Conservation (phyloP, 2,329 filamentous ascomycete species). For the Ampelomyces quisqualis region DNA sequence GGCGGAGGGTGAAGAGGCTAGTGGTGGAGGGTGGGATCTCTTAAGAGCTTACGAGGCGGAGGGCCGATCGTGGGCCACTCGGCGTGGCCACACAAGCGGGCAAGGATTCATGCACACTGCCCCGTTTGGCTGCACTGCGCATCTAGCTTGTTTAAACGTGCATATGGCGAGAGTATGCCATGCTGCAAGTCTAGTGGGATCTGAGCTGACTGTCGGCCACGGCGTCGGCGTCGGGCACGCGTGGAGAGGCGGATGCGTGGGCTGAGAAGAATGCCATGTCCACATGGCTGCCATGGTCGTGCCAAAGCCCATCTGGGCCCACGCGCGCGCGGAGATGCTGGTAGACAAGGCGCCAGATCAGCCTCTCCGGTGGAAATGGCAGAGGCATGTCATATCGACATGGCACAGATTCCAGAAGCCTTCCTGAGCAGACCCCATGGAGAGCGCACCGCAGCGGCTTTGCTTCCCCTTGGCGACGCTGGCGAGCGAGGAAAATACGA, state of each 20-base stretch:
- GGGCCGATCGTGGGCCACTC: constrained; percentile 34
- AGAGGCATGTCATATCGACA: constrained; percentile 25
- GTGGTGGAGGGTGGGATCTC: constrained; percentile 40
- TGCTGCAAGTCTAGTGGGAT: constrained; percentile 41
- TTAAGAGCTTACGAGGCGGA: constrained; percentile 41
- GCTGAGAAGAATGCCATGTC: constrained; percentile 37
- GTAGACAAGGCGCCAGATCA: constrained; percentile 30
- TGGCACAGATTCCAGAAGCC: constrained; percentile 39
- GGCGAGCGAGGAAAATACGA: constrained; percentile 26
- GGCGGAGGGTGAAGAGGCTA: constrained; percentile 46
- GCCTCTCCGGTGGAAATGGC: constrained; percentile 31
- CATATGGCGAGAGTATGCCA: constrained; percentile 41
- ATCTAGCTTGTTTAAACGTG: constrained; percentile 41
- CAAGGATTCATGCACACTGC: constrained; percentile 44
- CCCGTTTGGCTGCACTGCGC: constrained; percentile 42
- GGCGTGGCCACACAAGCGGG: constrained; percentile 40
- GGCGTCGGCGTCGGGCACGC: constrained; percentile 34
- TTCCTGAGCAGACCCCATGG: constrained; percentile 31
- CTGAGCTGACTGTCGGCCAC: constrained; percentile 41
- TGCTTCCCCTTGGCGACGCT: constrained; percentile 33
- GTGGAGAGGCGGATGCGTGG: constrained; percentile 36
- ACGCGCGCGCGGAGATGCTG: constrained; percentile 40
- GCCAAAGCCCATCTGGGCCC: constrained; percentile 17
- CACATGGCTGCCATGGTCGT: constrained; percentile 27
- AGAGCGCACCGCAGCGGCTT: constrained; percentile 35